Evolutionary conservation across 1,139 yeast species (phyloP), one percentile per base, ranked within the genome.

Genomic region (Sugiyamaella pinicola): DNA sequence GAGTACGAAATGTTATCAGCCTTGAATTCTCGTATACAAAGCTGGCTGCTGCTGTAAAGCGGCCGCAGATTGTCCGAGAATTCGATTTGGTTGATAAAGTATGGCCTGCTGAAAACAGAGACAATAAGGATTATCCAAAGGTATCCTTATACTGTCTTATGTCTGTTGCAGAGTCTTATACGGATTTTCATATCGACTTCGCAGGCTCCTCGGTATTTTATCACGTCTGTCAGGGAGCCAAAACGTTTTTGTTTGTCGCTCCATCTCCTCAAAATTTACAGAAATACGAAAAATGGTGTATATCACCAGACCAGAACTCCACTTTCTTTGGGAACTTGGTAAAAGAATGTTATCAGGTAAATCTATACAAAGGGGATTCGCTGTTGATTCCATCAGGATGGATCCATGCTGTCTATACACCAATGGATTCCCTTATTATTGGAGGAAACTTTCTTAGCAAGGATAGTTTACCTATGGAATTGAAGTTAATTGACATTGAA

Each of bases 131-230:
- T 7, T 59, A 57, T 22, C 76, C 96, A 0, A 82, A 85, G 61
- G 95, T 90, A 1, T 81, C 90, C n/a, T 81, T 84, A 52, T 90
- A 89, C 64, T 84, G 96, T 59, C 72, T 90, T 35, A 90, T 90
- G 96, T 86, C 96, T 0, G 96, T 88, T 0, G 74, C 76, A 40
- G 82, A 84, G 54, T 83, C 95, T 1, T 90, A 82, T 65, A 90
- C 96, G 0, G 97, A 90, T 65, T 90, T 89, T 69, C 97, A 90
- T 66, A 76, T 90, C 43, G 97, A 90, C 68, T 90, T 90, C 69
- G 95, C 95, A 2, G 97, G 96, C 0, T 87, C 96, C 0, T 86
- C 93, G 0, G 97, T 90, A 4, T 90, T 88, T 67, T 90, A 90
- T 68, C 89, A 93, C 8, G 83, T 90, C 2, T 71, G 91, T 18